Evolutionary conservation across 1,284 basidiomycete species (phyloP), one percentile per base, ranked within the genome.

Genomic region (Trichosporon asahii): DNA sequence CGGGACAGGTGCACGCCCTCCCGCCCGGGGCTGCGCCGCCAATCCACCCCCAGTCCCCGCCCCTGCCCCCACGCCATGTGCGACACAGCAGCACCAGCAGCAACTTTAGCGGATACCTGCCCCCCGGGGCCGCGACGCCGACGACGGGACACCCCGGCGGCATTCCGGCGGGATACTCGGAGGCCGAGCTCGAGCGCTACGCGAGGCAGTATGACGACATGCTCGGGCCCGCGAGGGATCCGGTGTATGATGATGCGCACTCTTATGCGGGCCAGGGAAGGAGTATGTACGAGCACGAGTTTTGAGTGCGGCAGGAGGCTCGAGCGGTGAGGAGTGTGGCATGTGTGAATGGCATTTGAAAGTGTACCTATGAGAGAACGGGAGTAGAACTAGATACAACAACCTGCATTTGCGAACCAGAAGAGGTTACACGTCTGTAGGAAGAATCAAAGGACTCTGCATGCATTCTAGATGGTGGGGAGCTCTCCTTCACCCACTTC

Each of bases 201-300:
- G 33, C 65, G 53, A 29, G 29, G 12, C 21, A 31, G 49, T 53
- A 40, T 49, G 53, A 35, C 49, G 55, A 57, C 37, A 60, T 37
- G 53, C 53, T 66, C 31, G 46, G 46, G 25, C 44, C 46, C 31
- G 33, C 23, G 9, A 23, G 23, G 5, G 33, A 44, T 6, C 66
- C 18, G 33, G 66, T 66, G 35, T 70, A 70, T 21, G 65, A 70
- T 33, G 68, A 70, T 12, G 68, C 65, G 53, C 66, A 37, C 37
- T 63, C 61, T 40, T 65, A 53, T 35, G 63, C 66, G 6, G 27
- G 55, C 31, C 23, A n/a, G 49, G 64, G 35, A n/a, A n/a, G 65
- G 46, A 71, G 67, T 35, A 68, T 71, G 65, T 68, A 71, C 67
- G 67, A 71, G 60, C 70, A 71, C 67, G 46, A 71, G 60, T 71